Base-by-base conservation (phyloP, 352 stramenopile species). In the Phytophthora uliginosa region DNA sequence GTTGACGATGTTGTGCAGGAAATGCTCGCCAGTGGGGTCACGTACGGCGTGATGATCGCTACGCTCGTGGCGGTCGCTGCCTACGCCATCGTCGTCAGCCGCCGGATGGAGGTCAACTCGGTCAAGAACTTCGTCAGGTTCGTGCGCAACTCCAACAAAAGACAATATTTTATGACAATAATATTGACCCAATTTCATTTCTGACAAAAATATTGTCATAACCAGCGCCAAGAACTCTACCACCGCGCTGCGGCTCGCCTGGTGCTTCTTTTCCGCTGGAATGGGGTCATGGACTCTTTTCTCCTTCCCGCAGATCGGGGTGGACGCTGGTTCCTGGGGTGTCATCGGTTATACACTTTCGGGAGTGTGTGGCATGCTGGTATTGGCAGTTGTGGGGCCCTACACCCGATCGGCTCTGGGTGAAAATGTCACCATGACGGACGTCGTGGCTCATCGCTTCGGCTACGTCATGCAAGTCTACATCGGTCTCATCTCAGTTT, bases 241-340 rank as follows among this genome's bases (percentile, higher is more conserved):
- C 22, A 79, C 60, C 9, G 62, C 86, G 2, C 66, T 90, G 42
- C 80, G 79, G 24, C 77, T 93, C 15, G 88, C 78, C n/a, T 95
- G 84, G 84, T 93, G 88, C 66, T 87, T 95, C 59, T 95, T 95
- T 71, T 84, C 88, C 12, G 84, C 88, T 20, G 83, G 84, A 54
- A 92, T 93, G 73, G 88, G 88, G 63, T 92, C 86, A 12, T 92
- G 86, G 76, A 90, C 88, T 24, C 77, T 95, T 28, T 95, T 87
- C 59, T 85, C 86, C 40, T 95, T 89, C 77, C 88, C 88, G 8
- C 73, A 93, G 65, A 94, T 93, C 73, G 88, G 86, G 18, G 86
- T 93, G 42, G 52, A 85, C 55, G 88, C 85, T 17, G 84, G 88
- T 18, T 84, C 86, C 13, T 95, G 86, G 88, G 86, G 86, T 47